Percentiles rank a stretch among this genome's conserved stretches.
These are phyloP conservation scores for Globisporangium carolinianum DNA, from an alignment of 352 stramenopile genomes.

Conservation along the genomic window DNA sequence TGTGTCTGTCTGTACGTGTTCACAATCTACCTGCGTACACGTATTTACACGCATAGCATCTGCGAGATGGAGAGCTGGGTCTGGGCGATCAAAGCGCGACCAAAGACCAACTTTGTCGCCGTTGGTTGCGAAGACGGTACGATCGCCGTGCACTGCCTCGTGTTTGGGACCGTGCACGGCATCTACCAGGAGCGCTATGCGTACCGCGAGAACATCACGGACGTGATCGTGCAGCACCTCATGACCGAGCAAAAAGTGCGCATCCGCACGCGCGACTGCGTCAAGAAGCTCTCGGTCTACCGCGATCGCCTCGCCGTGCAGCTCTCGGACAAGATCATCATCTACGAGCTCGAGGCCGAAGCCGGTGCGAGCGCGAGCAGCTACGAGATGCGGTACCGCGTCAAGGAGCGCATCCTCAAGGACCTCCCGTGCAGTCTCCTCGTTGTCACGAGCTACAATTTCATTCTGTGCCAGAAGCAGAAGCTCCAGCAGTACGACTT, in stretches of 20 bases:
- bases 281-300: conserved; percentile 93
- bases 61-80: conserved; percentile 88
- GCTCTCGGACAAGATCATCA: conserved; percentile 90
- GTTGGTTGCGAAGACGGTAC: conserved; percentile 85
- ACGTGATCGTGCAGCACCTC: conserved; percentile 94
- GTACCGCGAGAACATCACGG: conserved; percentile 92
- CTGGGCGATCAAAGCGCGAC: conserved; percentile 81
- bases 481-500: conserved; percentile 93
- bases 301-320: conserved; percentile 90
- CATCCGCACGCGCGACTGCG: conserved; percentile 93
- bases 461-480: conserved; percentile 90
- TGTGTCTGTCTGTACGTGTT: no score
- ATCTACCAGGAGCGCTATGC: conserved; percentile 93
- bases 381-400: conserved; percentile 92
- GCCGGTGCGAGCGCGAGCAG: conserved; percentile 27
- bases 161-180: conserved; percentile 89
- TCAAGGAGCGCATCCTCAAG: conserved; percentile 85
- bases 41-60: conserved; percentile 29
- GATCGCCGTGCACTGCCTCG: conserved; percentile 80
- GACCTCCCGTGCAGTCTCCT: conserved; percentile 82
- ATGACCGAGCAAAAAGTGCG: conserved; percentile 93
- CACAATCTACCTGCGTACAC: no score
- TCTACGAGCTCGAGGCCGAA: conserved; percentile 90
- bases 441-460: conserved; percentile 87
- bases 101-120: conserved; percentile 82